Percentiles rank a stretch among this genome's conserved stretches.
Evolutionary conservation across 2,329 filamentous ascomycete species (phyloP).

Genomic region (Rhexocercosporidium sp.): DNA sequence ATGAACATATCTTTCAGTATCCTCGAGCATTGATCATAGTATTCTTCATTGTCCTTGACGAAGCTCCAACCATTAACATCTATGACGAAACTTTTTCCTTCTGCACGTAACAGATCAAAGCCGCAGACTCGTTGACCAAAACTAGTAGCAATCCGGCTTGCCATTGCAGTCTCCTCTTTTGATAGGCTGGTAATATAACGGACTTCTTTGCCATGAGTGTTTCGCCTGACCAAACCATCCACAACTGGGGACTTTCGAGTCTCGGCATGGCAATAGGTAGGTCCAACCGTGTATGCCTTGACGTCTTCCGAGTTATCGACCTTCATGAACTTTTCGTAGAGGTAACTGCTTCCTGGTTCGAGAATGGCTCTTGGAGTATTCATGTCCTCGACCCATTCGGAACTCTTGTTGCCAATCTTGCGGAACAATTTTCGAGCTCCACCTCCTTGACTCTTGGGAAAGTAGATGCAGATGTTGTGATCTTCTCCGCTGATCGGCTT

Average conservation of each 20-base stretch:
- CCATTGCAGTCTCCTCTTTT: constrained; percentile 82
- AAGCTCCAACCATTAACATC: constrained; percentile 99
- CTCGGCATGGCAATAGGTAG: constrained; percentile 92
- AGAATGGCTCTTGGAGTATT: constrained; percentile 79
- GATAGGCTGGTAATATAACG: constrained; percentile 89
- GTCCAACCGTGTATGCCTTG: constrained; percentile 96
- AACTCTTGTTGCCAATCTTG: constrained; percentile 99
- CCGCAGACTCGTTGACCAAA: constrained; percentile 97
- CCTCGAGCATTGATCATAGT: constrained; percentile 88
- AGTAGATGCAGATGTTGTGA: constrained; percentile 99
- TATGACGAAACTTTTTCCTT: constrained; percentile 93
- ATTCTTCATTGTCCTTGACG: constrained; percentile 98
- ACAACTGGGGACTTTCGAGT: constrained; percentile 97
- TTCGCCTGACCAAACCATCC: constrained; percentile 92
- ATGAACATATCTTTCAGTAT: constrained; percentile 91
- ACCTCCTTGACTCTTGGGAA: constrained; percentile 82
- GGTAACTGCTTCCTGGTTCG: constrained; percentile 81
- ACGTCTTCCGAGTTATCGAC: constrained; percentile 98
- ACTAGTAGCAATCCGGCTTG: constrained; percentile 84
- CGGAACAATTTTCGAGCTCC: constrained; percentile 92
- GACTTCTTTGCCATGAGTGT: constrained; percentile 96
- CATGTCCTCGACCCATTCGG: constrained; percentile 84
- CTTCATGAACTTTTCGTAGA: constrained; percentile 96
- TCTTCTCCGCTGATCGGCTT: constrained; percentile 98
- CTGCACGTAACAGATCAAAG: constrained; percentile 89